A percentile compares a stretch with the other conserved stretches of the same genome.
Conservation (phyloP, 352 stramenopile genomes). For the Blastocystis sp. region DNA sequence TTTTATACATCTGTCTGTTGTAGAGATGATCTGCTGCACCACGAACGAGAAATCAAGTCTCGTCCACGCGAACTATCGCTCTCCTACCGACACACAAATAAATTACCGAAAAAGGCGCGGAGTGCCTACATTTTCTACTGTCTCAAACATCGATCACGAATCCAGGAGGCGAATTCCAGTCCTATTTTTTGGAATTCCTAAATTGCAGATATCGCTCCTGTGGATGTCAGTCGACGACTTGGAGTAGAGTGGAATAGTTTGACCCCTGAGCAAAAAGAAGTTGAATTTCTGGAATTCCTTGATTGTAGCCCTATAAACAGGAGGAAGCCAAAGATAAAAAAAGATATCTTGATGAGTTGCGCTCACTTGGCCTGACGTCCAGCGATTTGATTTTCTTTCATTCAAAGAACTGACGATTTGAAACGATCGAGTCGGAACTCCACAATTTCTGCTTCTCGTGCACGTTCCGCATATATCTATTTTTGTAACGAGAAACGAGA, state of each 20-base stretch:
- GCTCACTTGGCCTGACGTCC: background rate
- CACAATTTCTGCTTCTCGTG: background rate
- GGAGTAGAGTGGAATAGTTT: constrained; percentile 46
- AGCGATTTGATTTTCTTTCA: background rate
- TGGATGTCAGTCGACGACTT: constrained; percentile 49
- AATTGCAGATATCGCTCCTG: background rate
- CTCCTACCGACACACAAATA: background rate
- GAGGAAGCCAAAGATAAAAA: background rate
- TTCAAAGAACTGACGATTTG: background rate
- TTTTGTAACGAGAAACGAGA: constrained; percentile 36
- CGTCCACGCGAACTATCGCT: background rate
- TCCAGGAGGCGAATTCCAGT: constrained; percentile 36
- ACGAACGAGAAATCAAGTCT: background rate
- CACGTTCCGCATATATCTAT: constrained; percentile 33
- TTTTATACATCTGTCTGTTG: background rate
- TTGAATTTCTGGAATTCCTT: background rate
- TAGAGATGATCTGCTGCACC: background rate
- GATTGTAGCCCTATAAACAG: constrained; percentile 23
- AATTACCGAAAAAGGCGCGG: constrained; percentile 21
- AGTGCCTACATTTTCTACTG: constrained; percentile 57
- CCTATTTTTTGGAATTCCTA: background rate
- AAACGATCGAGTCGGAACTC: constrained; percentile 26
- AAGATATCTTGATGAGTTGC: background rate
- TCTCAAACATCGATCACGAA: constrained; percentile 17
- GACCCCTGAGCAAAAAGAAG: constrained; percentile 25